phyloP scores from a whole-genome alignment of 2,329 filamentous ascomycete species.

The Penicillium sp. region DNA sequence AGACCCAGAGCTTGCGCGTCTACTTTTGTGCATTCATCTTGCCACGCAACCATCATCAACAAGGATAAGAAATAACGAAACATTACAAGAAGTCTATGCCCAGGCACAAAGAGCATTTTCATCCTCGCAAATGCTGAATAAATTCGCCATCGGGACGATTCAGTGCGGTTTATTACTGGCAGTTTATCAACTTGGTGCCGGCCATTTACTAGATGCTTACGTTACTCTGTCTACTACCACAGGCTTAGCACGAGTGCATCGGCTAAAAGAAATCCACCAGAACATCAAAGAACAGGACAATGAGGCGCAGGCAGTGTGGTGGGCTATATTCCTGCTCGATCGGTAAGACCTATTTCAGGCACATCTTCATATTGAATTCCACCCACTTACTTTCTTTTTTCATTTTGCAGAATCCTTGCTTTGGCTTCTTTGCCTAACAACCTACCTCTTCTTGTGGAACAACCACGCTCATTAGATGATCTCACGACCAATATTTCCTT shows the following conservation, averaged over 20 bases:
- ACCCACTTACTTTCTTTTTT: not conserved
- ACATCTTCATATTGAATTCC: not conserved
- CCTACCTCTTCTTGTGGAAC: slow-evolving; percentile 4
- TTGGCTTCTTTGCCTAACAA: slow-evolving; percentile 1
- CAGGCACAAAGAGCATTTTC: not conserved
- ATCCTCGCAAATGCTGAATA: not conserved
- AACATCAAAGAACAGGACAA: not conserved
- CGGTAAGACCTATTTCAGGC: not conserved
- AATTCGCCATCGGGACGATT: not conserved
- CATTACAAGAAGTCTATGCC: not conserved
- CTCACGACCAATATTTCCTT: not conserved
- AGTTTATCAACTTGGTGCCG: slow-evolving; percentile 11
- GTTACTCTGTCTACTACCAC: slow-evolving; percentile 4
- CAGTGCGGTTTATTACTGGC: slow-evolving; percentile 8
- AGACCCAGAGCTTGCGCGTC: not conserved
- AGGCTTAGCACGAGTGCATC: not conserved
- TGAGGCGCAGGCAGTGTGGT: slow-evolving; percentile 2
- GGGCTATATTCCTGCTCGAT: slow-evolving; percentile 9
- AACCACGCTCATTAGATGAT: not conserved
- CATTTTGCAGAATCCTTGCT: not conserved
- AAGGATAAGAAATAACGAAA: not conserved
- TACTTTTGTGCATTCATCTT: slow-evolving; percentile 8
- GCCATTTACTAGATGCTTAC: slow-evolving; percentile 11
- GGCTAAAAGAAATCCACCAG: not conserved
- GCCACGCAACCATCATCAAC: slow-evolving; percentile 2